Base-by-base conservation (phyloP, 2,329 filamentous ascomycete genomes). In the Fusarium anthophilum region DNA sequence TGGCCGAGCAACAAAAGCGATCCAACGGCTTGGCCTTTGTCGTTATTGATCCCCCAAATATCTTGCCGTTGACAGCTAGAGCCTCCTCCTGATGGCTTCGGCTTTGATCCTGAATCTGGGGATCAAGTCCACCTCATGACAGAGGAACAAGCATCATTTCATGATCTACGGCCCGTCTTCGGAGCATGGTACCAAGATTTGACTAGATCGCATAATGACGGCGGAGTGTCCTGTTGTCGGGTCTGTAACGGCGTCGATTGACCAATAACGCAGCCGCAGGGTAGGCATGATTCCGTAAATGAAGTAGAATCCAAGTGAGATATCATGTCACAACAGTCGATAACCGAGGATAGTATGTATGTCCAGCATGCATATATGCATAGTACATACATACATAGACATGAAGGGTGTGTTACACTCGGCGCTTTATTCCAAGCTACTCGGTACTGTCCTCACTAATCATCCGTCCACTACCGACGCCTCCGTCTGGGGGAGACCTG, bases 121-220 rank as follows among this genome's bases (percentile, higher is more conserved):
- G 37, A 64, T 11, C 44, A 61, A 60, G 58, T 51, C 48, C 66
- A 66, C 39, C 59, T 24, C 57, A 59, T 48, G 58, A 47, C 26
- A 50, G 26, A 39, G 44, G 39, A 45, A 53, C 43, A 37, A 56
- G 43, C 47, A 68, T 47, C 30, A 43, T 15, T 56, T 38, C 41
- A 47, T 20, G 50, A 62, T 70, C 61, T 66, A 48, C 70, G 73
- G 73, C 70, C 70, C 70, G 63, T 76, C 60, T 63, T 74, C 73
- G 70, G 73, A 38, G 59, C 43, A 45, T 54, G 51, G 63, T 32
- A n/a, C 44, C 73, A 63, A 71, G 73, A 62, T 58, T 62, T 15
- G 70, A 73, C 59, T 62, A 74, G 66, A 63, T 58, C 45, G 30
- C 47, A 45, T 56, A 30, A 71, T 28, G 43, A 50, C 39, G 54